These are phyloP conservation scores for Pichia nanzhaoensis DNA, from an alignment of 805 yeast species.

Conservation along the genomic window DNA sequence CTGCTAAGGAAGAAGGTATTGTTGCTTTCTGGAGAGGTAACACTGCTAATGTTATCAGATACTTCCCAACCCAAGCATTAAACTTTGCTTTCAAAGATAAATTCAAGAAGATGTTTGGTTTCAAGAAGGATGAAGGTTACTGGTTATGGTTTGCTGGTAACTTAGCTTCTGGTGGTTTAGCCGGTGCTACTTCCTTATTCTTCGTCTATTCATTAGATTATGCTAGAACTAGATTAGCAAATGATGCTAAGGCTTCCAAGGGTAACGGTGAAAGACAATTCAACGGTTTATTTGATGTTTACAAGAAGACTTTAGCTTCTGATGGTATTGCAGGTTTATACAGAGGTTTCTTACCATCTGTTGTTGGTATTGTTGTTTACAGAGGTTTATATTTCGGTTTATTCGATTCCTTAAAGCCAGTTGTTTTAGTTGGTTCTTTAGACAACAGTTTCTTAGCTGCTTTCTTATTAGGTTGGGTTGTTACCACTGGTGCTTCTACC, in stretches of 20 bases:
- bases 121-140: constrained; percentile 93
- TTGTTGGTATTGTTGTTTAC: constrained; percentile 95
- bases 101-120: constrained; percentile 92
- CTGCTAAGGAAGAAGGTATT: constrained; percentile 89
- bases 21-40: constrained; percentile 98
- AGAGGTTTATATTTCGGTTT: constrained; percentile 99
- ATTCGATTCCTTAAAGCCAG: constrained; percentile 94
- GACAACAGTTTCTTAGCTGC: constrained; percentile 94
- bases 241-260: constrained; percentile 88
- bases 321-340: constrained; percentile 98
- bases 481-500: constrained; percentile 97
- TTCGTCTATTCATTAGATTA: constrained; percentile 96
- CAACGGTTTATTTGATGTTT: constrained; percentile 95
- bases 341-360: constrained; percentile 99
- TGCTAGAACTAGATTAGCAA: constrained; percentile 98
- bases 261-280: constrained; percentile 81
- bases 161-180: constrained; percentile 98
- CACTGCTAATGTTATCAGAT: constrained; percentile 97
- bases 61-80: constrained; percentile 99
- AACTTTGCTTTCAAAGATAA: constrained; percentile 98
- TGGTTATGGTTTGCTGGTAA: constrained; percentile 95
- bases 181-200: constrained; percentile 92
- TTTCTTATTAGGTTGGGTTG: constrained; percentile 95
- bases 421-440: constrained; percentile 86
- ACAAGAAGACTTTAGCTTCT: constrained; percentile 89